These are phyloP conservation scores for Fagopyrum homotropicum DNA, from an alignment of 148 eudicot genomes.

Conservation along the genomic window DNA sequence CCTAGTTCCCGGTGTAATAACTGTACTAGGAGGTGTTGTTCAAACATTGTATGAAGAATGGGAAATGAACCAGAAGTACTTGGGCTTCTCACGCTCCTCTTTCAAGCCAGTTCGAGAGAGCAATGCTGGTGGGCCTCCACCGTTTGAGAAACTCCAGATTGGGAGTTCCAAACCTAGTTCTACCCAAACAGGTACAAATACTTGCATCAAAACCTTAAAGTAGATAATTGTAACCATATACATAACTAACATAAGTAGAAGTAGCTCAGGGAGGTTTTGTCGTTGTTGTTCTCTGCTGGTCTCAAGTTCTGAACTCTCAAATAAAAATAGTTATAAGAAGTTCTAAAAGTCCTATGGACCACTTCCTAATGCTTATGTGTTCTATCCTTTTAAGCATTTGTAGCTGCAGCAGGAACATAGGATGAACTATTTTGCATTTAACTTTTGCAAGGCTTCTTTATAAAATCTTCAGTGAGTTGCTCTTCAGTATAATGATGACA, in stretches of 20 bases:
- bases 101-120: slow-evolving; percentile 31
- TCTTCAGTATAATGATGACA: neutral
- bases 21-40: slow-evolving; percentile 76
- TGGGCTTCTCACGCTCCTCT: slow-evolving; percentile 62
- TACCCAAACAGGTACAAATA: slow-evolving; percentile 31
- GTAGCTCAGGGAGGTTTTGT: neutral
- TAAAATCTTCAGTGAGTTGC: neutral
- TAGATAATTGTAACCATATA: neutral
- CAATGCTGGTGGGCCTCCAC: slow-evolving; percentile 56
- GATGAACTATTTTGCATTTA: neutral
- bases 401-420: slow-evolving; percentile 4
- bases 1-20: slow-evolving; percentile 53
- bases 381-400: neutral
- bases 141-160: slow-evolving; percentile 77
- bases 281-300: neutral
- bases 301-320: neutral
- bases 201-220: slow-evolving; percentile 1
- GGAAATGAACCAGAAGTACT: slow-evolving; percentile 84
- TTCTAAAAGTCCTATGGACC: neutral
- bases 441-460: neutral
- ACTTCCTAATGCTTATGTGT: neutral
- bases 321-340: neutral
- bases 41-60: slow-evolving; percentile 81
- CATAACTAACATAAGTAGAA: neutral
- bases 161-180: slow-evolving; percentile 30